Conservation (phyloP, 2,329 filamentous ascomycete genomes). For the Talaromyces verruculosus region DNA sequence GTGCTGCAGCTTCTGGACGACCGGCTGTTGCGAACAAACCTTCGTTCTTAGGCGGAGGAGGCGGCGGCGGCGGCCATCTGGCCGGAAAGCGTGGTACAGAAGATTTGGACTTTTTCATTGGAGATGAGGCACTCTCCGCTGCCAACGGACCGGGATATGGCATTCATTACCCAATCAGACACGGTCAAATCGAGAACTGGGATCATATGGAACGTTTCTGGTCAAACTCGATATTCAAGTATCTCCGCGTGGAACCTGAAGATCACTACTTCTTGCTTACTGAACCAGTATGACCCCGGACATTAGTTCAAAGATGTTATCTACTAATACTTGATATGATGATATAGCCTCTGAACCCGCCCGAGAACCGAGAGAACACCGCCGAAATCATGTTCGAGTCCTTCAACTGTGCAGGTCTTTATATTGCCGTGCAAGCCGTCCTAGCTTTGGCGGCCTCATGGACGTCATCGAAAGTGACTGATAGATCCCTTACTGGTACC, state of each 20-base stretch:
- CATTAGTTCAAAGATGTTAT: not conserved
- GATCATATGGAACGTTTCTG: conserved; percentile 99
- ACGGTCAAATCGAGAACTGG: conserved; percentile 99
- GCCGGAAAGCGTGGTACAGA: conserved; percentile 93
- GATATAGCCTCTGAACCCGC: conserved; percentile 84
- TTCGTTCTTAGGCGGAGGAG: conserved; percentile 87
- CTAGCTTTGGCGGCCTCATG: conserved; percentile 94
- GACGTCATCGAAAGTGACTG: conserved; percentile 97
- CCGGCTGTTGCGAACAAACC: conserved; percentile 93
- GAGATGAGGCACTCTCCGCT: conserved; percentile 88
- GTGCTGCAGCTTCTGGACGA: conserved; percentile 77
- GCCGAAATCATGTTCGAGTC: conserved; percentile 99
- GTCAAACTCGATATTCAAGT: conserved; percentile 99
- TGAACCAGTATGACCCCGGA: conserved; percentile 68
- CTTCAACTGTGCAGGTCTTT: conserved; percentile 98
- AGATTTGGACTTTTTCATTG: conserved; percentile 98
- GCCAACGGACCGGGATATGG: conserved; percentile 87
- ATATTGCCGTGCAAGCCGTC: conserved; percentile 97
- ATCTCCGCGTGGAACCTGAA: conserved; percentile 94
- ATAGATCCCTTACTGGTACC: conserved; percentile 92
- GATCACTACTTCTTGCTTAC: conserved; percentile 98
- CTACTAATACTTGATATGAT: not conserved
- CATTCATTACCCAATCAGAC: conserved; percentile 94
- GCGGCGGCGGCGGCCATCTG: conserved; percentile 78
- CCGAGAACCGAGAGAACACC: conserved; percentile 97